Evolutionary conservation across 352 stramenopile species (phyloP).

Genomic region (Pythium aphanidermatum): DNA sequence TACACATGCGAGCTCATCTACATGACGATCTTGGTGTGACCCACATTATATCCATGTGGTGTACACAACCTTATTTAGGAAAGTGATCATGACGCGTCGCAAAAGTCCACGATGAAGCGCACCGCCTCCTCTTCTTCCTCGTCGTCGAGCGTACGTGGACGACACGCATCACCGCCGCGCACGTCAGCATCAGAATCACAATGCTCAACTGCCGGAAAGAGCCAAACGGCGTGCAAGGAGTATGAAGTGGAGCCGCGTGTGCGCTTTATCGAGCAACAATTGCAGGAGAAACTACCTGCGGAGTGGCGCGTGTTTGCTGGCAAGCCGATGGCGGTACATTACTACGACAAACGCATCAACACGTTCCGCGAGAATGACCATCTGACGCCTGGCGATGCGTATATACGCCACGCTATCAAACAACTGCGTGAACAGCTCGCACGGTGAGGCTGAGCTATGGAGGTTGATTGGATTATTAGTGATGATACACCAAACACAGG

Average conservation of each 20-base stretch:
- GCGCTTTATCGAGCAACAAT: conserved; percentile 47
- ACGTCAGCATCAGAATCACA: background rate
- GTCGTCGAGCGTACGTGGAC: background rate
- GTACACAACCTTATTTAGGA: too few relatives aligned
- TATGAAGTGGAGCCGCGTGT: conserved; percentile 40
- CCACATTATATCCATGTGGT: conserved; percentile 4
- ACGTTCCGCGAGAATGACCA: conserved; percentile 52
- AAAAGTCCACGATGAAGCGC: too few relatives aligned
- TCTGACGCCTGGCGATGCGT: conserved; percentile 39
- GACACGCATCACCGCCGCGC: background rate
- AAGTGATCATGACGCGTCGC: too few relatives aligned
- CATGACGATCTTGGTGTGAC: conserved; percentile 1
- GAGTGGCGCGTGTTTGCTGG: conserved; percentile 43
- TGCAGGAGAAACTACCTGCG: conserved; percentile 28
- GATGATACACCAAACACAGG: background rate
- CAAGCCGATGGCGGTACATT: conserved; percentile 46
- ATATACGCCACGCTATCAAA: conserved; percentile 31
- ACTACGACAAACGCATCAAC: conserved; percentile 58
- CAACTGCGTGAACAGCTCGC: conserved; percentile 36
- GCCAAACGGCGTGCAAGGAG: conserved; percentile 13
- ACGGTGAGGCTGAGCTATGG: conserved; percentile 15
- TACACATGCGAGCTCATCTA: conserved; percentile 1
- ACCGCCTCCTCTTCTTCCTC: background rate
- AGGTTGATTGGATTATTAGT: background rate
- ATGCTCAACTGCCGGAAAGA: background rate